Conservation (phyloP, 495 filamentous ascomycete species). For the Penicillium turbatum region DNA sequence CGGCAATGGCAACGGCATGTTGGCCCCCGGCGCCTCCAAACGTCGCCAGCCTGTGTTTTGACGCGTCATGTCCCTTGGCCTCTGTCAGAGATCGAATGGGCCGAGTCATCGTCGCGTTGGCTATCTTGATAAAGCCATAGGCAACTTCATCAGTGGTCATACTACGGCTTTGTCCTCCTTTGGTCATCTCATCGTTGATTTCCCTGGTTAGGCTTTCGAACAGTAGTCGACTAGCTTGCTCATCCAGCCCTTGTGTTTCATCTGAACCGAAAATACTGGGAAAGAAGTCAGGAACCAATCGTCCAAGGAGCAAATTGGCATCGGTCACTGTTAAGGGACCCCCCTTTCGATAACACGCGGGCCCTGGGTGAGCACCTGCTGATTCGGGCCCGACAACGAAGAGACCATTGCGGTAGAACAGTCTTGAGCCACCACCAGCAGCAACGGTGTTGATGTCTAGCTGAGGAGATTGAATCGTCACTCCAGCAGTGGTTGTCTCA, state of each 20-base stretch:
- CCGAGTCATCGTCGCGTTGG: slow-evolving; percentile 93
- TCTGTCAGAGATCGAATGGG: slow-evolving; percentile 92
- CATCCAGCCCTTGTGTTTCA: slow-evolving; percentile 76
- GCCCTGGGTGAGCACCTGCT: slow-evolving; percentile 82
- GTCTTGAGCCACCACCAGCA: slow-evolving; percentile 80
- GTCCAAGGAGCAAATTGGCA: slow-evolving; percentile 80
- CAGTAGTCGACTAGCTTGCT: slow-evolving; percentile 60
- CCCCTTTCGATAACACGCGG: slow-evolving; percentile 87
- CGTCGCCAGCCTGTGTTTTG: slow-evolving; percentile 80
- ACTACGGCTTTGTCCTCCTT: slow-evolving; percentile 48
- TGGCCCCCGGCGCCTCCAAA: slow-evolving; percentile 97
- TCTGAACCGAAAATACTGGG: slow-evolving; percentile 88
- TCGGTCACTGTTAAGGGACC: slow-evolving; percentile 89
- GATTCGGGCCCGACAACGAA: slow-evolving; percentile 93
- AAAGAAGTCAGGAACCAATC: slow-evolving; percentile 87
- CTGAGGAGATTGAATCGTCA: slow-evolving; percentile 89
- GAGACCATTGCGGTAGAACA: slow-evolving; percentile 81
- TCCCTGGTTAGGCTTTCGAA: slow-evolving; percentile 68
- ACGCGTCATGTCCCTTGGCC: slow-evolving; percentile 88
- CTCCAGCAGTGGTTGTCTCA: slow-evolving; percentile 89
- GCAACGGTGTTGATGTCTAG: slow-evolving; percentile 95
- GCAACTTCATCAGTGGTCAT: slow-evolving; percentile 83
- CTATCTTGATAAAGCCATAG: slow-evolving; percentile 64
- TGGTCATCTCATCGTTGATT: slow-evolving; percentile 55
- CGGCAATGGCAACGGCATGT: slow-evolving; percentile 93